Base-by-base conservation (phyloP, 106 monocot genomes). In the Dioscorea zingiberensis region DNA sequence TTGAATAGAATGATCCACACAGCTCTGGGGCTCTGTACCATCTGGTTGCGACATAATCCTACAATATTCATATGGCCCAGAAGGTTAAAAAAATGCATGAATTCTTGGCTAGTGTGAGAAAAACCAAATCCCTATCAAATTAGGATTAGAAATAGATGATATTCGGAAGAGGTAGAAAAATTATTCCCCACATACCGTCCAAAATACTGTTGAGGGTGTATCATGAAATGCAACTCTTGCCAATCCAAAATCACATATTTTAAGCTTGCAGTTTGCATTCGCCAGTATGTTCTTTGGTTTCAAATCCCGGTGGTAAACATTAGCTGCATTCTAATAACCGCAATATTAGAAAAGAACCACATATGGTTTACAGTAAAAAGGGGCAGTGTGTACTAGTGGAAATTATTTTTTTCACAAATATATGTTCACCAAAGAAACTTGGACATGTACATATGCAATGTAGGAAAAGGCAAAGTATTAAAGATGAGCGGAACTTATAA, bases 1-100 rank as follows among this genome's bases (percentile, higher is more conserved):
- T 82, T 6, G 82, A 82, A 58, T 73, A 82, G 48, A 82, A 82
- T 55, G 82, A 82, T 46, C 82, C 82, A 66, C 82, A 82, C 0
- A 82, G 55, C 30, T 82, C 82, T 23, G 82, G 82, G 17, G 82
- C 82, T 67, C 82, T 73, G 61, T 82, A 82, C 82, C 82, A 82
- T 67, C 82, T 82, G 17, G 82, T 82, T 19, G 82, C 82, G 61
- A 82, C 82, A 77, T 82, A 82, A 70, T 82, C 82, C 82, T 82
- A 66, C 28, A 71, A 25, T 49, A 13, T 21, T 13, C 18, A 26
- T 15, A 21, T 59, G 48, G 14, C 48, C 60, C 23, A 66, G 47
- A 67, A 60, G 26, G 55, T 53, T 22, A 7, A 11, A 32, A 29
- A 8, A 38, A 38, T 38, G 27, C 24, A 53, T 13, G 15, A 19